Conservation (phyloP, 495 filamentous ascomycete genomes). For the Aspergillus homomorphus region DNA sequence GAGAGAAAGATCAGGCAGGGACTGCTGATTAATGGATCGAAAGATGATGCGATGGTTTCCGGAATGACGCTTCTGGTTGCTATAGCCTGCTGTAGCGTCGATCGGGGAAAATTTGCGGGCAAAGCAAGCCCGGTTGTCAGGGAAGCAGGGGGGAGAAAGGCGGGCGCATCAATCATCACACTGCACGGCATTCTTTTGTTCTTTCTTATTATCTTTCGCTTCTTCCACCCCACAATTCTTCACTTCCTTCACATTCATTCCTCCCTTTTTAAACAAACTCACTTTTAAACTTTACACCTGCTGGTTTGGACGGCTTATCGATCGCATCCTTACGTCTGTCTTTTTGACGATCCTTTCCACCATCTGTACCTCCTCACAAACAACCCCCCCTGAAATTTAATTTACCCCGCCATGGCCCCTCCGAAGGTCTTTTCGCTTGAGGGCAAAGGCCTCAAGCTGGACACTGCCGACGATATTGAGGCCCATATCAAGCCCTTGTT, state of each 20-base stretch:
- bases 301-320: neutral
- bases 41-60: slow-evolving; percentile 6
- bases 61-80: slow-evolving; percentile 24
- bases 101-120: slow-evolving; percentile 14
- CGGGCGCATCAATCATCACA: neutral
- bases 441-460: slow-evolving; percentile 85
- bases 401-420: slow-evolving; percentile 50
- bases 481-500: slow-evolving; percentile 74
- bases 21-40: slow-evolving; percentile 34
- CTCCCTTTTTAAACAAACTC: slow-evolving; percentile 1
- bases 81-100: slow-evolving; percentile 16
- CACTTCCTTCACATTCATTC: slow-evolving; percentile 1
- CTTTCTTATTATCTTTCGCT: neutral
- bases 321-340: neutral
- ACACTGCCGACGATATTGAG: slow-evolving; percentile 80
- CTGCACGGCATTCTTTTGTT: slow-evolving; percentile 4
- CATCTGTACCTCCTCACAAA: neutral
- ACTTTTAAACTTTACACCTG: neutral
- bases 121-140: slow-evolving; percentile 3
- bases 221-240: slow-evolving; percentile 1
- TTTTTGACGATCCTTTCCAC: neutral
- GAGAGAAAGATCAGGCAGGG: neutral
- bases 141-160: neutral
- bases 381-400: slow-evolving; percentile 21
- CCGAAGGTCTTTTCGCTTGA: slow-evolving; percentile 84